phyloP scores from a whole-genome alignment of 768 basidiomycete species.

The Mycena albidolilacea region DNA sequence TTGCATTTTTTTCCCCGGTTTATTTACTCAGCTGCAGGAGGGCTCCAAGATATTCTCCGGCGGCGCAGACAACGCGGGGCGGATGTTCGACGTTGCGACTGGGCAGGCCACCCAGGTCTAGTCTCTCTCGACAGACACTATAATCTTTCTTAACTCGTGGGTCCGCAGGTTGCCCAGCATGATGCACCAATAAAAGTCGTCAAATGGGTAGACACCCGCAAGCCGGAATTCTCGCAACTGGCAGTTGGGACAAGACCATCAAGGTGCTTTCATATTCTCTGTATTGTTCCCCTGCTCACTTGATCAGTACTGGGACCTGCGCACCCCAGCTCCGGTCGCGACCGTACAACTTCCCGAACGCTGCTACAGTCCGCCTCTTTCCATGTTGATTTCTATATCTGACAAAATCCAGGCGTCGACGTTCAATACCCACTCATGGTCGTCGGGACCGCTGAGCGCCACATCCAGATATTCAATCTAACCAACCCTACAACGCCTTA shows the following conservation, averaged over 20 bases:
- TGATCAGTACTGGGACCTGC: conserved; percentile 92
- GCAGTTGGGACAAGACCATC: conserved; percentile 98
- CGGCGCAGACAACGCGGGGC: conserved; percentile 95
- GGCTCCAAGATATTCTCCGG: conserved; percentile 93
- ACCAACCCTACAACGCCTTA: conserved; percentile 84
- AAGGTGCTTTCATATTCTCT: conserved; percentile 69
- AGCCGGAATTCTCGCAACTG: conserved; percentile 87
- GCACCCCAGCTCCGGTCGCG: conserved; percentile 81
- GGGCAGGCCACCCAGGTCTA: conserved; percentile 82
- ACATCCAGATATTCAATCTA: conserved; percentile 92
- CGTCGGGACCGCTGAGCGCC: conserved; percentile 93
- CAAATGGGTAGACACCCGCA: conserved; percentile 83
- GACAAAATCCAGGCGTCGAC: conserved; percentile 62
- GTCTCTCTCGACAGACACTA: no score
- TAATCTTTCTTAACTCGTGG: no score
- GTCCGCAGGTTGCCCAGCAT: conserved; percentile 71
- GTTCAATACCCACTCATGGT: conserved; percentile 88
- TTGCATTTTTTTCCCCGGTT: conserved; percentile 2
- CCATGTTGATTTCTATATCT: neutral
- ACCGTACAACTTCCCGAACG: conserved; percentile 90
- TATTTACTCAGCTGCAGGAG: conserved; percentile 64
- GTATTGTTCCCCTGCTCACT: conserved; percentile 16
- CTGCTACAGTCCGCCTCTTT: conserved; percentile 71
- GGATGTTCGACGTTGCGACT: conserved; percentile 91
- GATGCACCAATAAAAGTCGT: conserved; percentile 91